Evolutionary conservation across 345 rosid species (phyloP).

Genomic region (Tarenaya hassleriana): DNA sequence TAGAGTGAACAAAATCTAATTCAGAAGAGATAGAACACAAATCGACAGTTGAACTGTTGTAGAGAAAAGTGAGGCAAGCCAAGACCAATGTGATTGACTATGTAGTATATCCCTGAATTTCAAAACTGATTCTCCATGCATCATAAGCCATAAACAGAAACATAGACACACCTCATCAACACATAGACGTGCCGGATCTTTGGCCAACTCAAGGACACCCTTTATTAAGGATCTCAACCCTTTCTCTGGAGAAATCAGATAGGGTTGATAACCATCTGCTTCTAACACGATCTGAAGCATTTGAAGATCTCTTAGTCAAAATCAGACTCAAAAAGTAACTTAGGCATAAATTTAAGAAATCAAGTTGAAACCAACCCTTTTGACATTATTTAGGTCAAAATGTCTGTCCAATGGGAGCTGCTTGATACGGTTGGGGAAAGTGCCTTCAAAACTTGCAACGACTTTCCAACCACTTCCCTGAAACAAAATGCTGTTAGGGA

Average conservation of each 20-base stretch:
- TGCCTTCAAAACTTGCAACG: conserved; percentile 94
- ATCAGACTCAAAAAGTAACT: conserved; percentile 1
- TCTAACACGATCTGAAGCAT: conserved; percentile 57
- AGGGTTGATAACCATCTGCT: conserved; percentile 87
- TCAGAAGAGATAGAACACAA: conserved; percentile 4
- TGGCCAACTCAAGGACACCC: conserved; percentile 67
- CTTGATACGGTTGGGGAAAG: conserved; percentile 83
- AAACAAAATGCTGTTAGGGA: conserved; percentile 17
- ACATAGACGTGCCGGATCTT: conserved; percentile 69
- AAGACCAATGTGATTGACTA: conserved; percentile 12
- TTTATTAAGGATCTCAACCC: conserved; percentile 76
- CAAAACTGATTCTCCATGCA: neutral
- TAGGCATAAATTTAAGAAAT: neutral
- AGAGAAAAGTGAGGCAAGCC: conserved; percentile 19
- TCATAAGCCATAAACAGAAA: conserved; percentile 11
- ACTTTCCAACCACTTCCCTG: conserved; percentile 98
- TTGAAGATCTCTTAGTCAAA: conserved; percentile 19
- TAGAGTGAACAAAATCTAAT: neutral
- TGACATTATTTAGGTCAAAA: conserved; percentile 80
- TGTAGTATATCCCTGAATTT: conserved; percentile 10
- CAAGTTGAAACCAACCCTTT: conserved; percentile 51
- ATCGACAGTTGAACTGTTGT: neutral
- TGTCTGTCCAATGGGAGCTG: conserved; percentile 89
- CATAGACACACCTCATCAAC: conserved; percentile 61
- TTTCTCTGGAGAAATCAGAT: conserved; percentile 82